Evolutionary conservation across 441 rosid genomes (phyloP).

Genomic region (Croton setiger): DNA sequence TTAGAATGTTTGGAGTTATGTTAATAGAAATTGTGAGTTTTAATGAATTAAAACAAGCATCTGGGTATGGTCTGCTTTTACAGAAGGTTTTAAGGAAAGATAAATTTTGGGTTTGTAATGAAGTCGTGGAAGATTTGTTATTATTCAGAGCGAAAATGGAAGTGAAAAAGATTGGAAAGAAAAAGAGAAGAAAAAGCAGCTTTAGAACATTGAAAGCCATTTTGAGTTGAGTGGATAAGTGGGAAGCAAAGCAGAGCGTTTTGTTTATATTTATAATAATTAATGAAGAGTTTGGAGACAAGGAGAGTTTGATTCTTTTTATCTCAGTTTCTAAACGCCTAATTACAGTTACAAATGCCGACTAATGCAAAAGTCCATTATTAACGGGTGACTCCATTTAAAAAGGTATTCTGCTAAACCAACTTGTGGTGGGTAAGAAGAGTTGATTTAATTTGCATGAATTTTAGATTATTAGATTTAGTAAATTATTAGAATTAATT

Average conservation of each 20-base stretch:
- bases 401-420: too few relatives aligned
- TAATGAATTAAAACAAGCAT: constrained; percentile 55
- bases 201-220: constrained; percentile 40
- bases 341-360: too few relatives aligned
- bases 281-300: too few relatives aligned
- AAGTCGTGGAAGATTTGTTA: constrained; percentile 24
- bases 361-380: too few relatives aligned
- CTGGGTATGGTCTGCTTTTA: constrained; percentile 56
- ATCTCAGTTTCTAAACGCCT: too few relatives aligned
- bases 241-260: constrained; percentile 11
- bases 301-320: too few relatives aligned
- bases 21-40: constrained; percentile 68
- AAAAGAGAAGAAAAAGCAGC: constrained; percentile 24
- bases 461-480: neutral
- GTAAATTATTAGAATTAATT: too few relatives aligned
- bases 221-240: constrained; percentile 14
- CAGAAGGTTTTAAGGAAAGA: constrained; percentile 43
- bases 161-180: constrained; percentile 34
- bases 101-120: constrained; percentile 29
- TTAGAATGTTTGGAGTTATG: constrained; percentile 51
- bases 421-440: too few relatives aligned
- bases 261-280: too few relatives aligned
- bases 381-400: too few relatives aligned
- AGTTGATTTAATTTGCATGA: neutral
- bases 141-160: constrained; percentile 21